Conservation (phyloP, 2,329 filamentous ascomycete species). For the Dactylellina cionopaga region DNA sequence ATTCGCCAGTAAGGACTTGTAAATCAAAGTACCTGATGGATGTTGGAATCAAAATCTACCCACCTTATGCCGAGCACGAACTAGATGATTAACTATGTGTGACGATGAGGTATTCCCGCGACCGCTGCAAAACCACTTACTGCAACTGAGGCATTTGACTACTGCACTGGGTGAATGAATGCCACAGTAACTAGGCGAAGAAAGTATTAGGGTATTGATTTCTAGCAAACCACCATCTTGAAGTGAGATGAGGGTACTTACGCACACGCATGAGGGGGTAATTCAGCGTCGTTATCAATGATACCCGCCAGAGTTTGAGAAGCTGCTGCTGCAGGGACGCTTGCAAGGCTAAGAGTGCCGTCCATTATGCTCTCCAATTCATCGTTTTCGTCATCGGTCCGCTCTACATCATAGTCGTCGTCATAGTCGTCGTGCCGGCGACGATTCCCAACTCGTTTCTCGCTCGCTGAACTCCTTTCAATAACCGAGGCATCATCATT, state of each 20-base stretch:
- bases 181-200: constrained; percentile 79
- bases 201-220: background rate
- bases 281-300: constrained; percentile 75
- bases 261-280: constrained; percentile 95
- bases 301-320: constrained; percentile 62
- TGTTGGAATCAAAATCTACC: background rate
- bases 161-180: constrained; percentile 96
- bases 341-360: constrained; percentile 74
- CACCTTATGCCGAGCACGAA: constrained; percentile 89
- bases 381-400: constrained; percentile 71
- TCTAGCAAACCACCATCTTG: constrained; percentile 20
- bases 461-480: constrained; percentile 61
- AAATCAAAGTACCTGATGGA: too few species aligned
- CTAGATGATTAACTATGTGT: constrained; percentile 97
- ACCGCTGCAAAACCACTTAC: constrained; percentile 99
- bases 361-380: constrained; percentile 56
- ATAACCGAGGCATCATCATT: constrained; percentile 70
- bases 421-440: constrained; percentile 83
- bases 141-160: constrained; percentile 94
- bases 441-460: constrained; percentile 59
- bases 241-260: constrained; percentile 66
- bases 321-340: constrained; percentile 78
- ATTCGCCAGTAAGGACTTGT: too few species aligned
- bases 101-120: constrained; percentile 96
- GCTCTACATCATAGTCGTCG: constrained; percentile 83